Percentiles rank a stretch among this genome's conserved stretches.
Evolutionary conservation across 1,139 yeast genomes (phyloP).

Genomic region (Yamadazyma diospyri): DNA sequence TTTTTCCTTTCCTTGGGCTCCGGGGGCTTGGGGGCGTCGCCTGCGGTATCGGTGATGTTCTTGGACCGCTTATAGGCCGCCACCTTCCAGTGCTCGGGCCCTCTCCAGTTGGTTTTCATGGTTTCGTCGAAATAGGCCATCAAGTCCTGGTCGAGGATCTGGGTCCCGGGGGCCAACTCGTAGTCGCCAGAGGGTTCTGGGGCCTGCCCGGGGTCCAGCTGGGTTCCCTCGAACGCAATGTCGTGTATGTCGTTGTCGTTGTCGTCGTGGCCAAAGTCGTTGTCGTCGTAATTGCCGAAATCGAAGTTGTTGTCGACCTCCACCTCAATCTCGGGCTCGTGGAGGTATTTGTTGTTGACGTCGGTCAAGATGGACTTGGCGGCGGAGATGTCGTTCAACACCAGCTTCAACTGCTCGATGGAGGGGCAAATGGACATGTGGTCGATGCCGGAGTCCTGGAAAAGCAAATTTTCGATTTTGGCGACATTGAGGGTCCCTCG

Average conservation of each 20-base stretch:
- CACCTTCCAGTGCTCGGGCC: slow-evolving; percentile 94
- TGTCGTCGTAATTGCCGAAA: slow-evolving; percentile 29
- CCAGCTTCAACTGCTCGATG: slow-evolving; percentile 51
- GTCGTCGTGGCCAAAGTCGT: slow-evolving; percentile 19
- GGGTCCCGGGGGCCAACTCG: slow-evolving; percentile 21
- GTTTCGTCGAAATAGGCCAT: slow-evolving; percentile 79
- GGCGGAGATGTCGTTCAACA: slow-evolving; percentile 53
- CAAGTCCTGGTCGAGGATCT: slow-evolving; percentile 60
- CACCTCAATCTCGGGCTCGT: slow-evolving; percentile 15
- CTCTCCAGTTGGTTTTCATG: slow-evolving; percentile 75
- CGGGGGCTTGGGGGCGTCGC: slow-evolving; percentile 6
- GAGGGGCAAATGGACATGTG: slow-evolving; percentile 59
- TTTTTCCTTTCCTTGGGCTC: slow-evolving; percentile 16
- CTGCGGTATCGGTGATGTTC: slow-evolving; percentile 14
- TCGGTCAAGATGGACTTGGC: slow-evolving; percentile 53
- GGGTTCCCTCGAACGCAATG: slow-evolving; percentile 21
- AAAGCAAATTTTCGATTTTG: slow-evolving; percentile 20
- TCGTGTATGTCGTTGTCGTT: background rate
- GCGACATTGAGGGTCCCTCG: slow-evolving; percentile 16
- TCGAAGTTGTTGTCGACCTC: slow-evolving; percentile 20
- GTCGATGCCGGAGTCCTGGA: slow-evolving; percentile 30
- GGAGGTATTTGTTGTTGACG: slow-evolving; percentile 35
- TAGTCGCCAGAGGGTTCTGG: slow-evolving; percentile 9
- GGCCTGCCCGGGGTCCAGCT: slow-evolving; percentile 9
- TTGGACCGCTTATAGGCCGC: slow-evolving; percentile 44